A percentile compares a stretch with the other conserved stretches of the same genome.
phyloP scores from a whole-genome alignment of 768 basidiomycete species.

The Leucocoprinus birnbaumii region DNA sequence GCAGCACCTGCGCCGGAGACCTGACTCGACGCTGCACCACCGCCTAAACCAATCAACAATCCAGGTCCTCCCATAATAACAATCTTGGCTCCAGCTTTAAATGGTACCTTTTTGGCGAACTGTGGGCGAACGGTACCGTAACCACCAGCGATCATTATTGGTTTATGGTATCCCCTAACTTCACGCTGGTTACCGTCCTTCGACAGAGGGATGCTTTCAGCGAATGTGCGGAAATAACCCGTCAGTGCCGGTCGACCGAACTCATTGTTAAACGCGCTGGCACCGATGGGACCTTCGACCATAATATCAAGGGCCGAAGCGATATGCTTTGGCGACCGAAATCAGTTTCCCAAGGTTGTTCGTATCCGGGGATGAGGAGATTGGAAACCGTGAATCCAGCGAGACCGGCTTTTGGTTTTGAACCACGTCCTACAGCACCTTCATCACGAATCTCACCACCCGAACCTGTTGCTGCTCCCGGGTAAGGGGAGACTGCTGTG shows the following conservation, averaged over 20 bases:
- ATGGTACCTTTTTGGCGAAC: conserved; percentile 76
- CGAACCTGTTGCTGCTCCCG: conserved; percentile 98
- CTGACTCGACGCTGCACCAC: conserved; percentile 95
- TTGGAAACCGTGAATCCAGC: conserved; percentile 93
- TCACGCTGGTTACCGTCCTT: conserved; percentile 48
- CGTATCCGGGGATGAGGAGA: conserved; percentile 85
- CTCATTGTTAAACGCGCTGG: conserved; percentile 97
- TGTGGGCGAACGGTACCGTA: conserved; percentile 88
- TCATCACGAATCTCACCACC: conserved; percentile 99
- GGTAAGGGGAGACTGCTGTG: conserved; percentile 96
- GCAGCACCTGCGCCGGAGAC: conserved; percentile 87
- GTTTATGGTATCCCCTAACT: conserved; percentile 96
- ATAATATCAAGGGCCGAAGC: conserved; percentile 95
- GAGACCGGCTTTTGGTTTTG: conserved; percentile 94
- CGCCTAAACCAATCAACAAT: conserved; percentile 93
- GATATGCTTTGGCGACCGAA: conserved; percentile 91
- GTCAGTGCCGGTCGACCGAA: conserved; percentile 91
- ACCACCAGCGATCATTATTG: conserved; percentile 99
- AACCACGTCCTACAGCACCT: conserved; percentile 92
- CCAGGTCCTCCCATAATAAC: conserved; percentile 95
- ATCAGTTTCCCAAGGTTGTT: conserved; percentile 95
- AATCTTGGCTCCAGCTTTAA: conserved; percentile 81
- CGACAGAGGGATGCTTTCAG: conserved; percentile 64
- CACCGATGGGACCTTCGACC: conserved; percentile 93
- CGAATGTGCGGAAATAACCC: conserved; percentile 95